These are phyloP conservation scores for Cladosporium velox DNA, from an alignment of 2,329 filamentous ascomycete genomes.

Conservation along the genomic window DNA sequence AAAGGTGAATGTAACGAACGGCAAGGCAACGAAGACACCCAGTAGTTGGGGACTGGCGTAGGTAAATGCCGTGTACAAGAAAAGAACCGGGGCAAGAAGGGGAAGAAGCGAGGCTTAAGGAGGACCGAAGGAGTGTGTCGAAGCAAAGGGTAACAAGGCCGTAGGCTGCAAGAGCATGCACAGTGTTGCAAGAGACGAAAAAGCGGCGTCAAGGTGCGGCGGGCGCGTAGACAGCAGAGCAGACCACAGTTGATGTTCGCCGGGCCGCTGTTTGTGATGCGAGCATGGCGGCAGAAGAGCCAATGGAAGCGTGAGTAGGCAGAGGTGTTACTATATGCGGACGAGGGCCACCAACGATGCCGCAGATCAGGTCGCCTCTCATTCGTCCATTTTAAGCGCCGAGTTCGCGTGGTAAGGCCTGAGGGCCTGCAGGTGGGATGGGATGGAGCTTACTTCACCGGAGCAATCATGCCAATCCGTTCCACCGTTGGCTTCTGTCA, in stretches of 20 bases:
- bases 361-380: constrained; percentile 3
- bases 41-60: constrained; percentile 12
- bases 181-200: constrained; percentile 13
- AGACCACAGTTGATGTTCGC: constrained; percentile 14
- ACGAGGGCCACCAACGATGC: constrained; percentile 11
- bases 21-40: constrained; percentile 10
- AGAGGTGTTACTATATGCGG: constrained; percentile 6
- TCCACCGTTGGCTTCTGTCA: constrained; percentile 2
- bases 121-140: constrained; percentile 15
- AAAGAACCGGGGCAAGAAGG: constrained; percentile 16
- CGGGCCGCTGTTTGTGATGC: constrained; percentile 22
- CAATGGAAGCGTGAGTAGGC: constrained; percentile 12
- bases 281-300: constrained; percentile 18
- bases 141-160: constrained; percentile 1
- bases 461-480: background rate
- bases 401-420: constrained; percentile 6
- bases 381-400: constrained; percentile 17
- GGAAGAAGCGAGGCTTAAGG: constrained; percentile 20
- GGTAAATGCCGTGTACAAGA: constrained; percentile 15
- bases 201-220: constrained; percentile 18
- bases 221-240: constrained; percentile 17
- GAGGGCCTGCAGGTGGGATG: background rate
- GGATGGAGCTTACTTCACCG: constrained; percentile 6
- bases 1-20: constrained; percentile 8
- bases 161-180: constrained; percentile 16